Conservation (phyloP, 768 basidiomycete species). For the Rubroboletus pulcherrimus region DNA sequence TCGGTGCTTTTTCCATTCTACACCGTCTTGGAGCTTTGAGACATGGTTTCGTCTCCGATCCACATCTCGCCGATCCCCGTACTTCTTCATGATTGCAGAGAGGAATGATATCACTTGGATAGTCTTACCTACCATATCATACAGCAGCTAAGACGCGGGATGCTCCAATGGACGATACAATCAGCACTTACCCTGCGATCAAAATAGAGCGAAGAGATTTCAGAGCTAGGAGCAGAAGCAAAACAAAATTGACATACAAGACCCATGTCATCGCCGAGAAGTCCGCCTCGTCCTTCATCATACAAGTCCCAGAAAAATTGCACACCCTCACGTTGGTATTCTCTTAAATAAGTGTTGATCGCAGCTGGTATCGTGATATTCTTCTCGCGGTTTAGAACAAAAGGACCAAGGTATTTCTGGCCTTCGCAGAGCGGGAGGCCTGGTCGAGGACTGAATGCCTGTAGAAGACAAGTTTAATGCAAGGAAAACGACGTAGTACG, state of each 20-base stretch:
- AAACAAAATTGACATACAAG: conserved; percentile 39
- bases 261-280: conserved; percentile 98
- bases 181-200: conserved; percentile 25
- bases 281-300: conserved; percentile 61
- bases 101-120: conserved; percentile 90
- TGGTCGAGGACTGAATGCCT: conserved; percentile 50
- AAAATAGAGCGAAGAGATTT: neutral
- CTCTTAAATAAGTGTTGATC: conserved; percentile 84
- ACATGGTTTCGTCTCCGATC: conserved; percentile 64
- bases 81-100: conserved; percentile 87
- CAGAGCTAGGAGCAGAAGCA: neutral
- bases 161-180: neutral
- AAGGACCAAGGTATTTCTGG: conserved; percentile 41
- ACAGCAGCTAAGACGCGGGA: conserved; percentile 5
- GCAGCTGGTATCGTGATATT: conserved; percentile 55
- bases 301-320: conserved; percentile 78
- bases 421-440: conserved; percentile 46
- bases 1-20: conserved; percentile 49
- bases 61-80: conserved; percentile 60
- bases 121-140: conserved; percentile 66
- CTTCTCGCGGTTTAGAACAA: conserved; percentile 47
- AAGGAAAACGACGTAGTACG: neutral
- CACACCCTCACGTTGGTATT: conserved; percentile 87
- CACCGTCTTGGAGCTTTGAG: conserved; percentile 58
- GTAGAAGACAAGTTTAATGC: neutral